A percentile compares a stretch with the other conserved stretches of the same genome.
Conservation (phyloP, 768 basidiomycete species). For the Pulveroboletus sp. region DNA sequence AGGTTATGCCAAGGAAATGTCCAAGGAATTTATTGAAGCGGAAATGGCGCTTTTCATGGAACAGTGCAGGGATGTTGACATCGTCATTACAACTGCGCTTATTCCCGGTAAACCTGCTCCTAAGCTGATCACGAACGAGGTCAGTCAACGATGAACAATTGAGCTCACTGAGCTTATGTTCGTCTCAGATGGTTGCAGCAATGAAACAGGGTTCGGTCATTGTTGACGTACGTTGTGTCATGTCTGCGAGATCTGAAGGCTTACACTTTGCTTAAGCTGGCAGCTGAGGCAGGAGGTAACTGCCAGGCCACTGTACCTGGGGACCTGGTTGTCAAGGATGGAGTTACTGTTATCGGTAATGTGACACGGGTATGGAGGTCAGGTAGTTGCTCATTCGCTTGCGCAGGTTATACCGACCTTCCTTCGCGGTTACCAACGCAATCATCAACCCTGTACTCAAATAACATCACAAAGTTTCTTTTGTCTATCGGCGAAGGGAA, state of each 20-base stretch:
- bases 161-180: slow-evolving; percentile 6
- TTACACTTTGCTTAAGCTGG: slow-evolving; percentile 34
- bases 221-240: slow-evolving; percentile 51
- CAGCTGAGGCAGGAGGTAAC: slow-evolving; percentile 89
- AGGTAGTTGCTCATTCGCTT: slow-evolving; percentile 1
- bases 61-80: slow-evolving; percentile 88
- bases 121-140: slow-evolving; percentile 75
- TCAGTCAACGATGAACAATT: slow-evolving; percentile 8
- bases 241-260: background rate
- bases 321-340: slow-evolving; percentile 61
- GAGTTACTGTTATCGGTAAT: slow-evolving; percentile 81
- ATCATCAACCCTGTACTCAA: slow-evolving; percentile 86
- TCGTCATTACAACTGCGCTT: slow-evolving; percentile 83
- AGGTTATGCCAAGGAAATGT: slow-evolving; percentile 90
- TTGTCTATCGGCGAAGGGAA: slow-evolving; percentile 70
- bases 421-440: slow-evolving; percentile 89
- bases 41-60: slow-evolving; percentile 88
- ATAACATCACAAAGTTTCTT: slow-evolving; percentile 88
- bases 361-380: slow-evolving; percentile 1
- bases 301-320: slow-evolving; percentile 82
- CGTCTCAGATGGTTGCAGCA: slow-evolving; percentile 66
- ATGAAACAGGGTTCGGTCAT: slow-evolving; percentile 93
- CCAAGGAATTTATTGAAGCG: slow-evolving; percentile 83
- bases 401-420: slow-evolving; percentile 74
- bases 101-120: slow-evolving; percentile 88